These are phyloP conservation scores for Immersiporthe knoxdaviesiana DNA, from an alignment of 2,329 filamentous ascomycete species.

Conservation along the genomic window DNA sequence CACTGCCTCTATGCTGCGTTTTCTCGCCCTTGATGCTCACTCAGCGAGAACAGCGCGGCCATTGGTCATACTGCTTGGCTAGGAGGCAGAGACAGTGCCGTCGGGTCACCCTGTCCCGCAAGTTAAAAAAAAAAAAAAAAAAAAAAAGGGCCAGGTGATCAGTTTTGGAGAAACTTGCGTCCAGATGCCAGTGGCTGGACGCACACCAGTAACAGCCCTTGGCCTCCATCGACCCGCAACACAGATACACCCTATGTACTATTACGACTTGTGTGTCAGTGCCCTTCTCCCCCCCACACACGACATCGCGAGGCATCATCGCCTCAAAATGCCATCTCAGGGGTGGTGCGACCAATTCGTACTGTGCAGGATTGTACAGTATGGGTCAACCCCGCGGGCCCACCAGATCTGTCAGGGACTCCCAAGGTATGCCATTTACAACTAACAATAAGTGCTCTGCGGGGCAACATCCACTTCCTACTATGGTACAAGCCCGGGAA, in stretches of 20 bases:
- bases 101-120: conserved; percentile 2
- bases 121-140: no score
- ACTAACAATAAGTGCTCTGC: neutral
- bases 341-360: conserved; percentile 10
- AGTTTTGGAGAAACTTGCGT: conserved; percentile 9
- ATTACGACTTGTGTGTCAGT: neutral
- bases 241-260: neutral
- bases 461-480: conserved; percentile 9
- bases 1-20: neutral
- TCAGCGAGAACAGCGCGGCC: neutral
- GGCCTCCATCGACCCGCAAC: neutral
- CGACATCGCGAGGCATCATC: conserved; percentile 1
- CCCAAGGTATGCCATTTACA: neutral
- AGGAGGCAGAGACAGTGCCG: neutral
- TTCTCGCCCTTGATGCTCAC: neutral
- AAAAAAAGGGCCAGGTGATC: conserved; percentile 1
- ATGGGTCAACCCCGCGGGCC: conserved; percentile 10
- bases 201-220: neutral
- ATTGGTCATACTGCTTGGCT: neutral
- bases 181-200: conserved; percentile 1
- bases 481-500: conserved; percentile 1
- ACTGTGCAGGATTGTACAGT: conserved; percentile 11
- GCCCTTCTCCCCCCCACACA: neutral
- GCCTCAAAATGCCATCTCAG: neutral
- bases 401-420: conserved; percentile 16